phyloP scores from a whole-genome alignment of 2,329 filamentous ascomycete genomes.

The Teratosphaeria zuluensis region DNA sequence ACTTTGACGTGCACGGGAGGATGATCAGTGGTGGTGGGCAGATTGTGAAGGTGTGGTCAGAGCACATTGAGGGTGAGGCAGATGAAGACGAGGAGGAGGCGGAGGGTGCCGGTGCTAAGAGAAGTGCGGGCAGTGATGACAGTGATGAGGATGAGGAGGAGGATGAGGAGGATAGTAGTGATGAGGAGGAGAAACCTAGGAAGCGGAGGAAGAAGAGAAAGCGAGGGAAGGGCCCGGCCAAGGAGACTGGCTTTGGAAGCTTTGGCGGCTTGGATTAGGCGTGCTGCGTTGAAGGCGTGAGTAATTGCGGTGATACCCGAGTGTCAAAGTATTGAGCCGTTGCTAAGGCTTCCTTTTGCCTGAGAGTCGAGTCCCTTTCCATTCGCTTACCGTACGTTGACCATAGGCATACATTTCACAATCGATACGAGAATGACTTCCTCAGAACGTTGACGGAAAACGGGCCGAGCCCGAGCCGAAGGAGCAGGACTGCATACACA shows the following conservation, averaged over 20 bases:
- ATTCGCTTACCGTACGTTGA: too few relatives aligned
- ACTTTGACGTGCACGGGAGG: slow-evolving; percentile 74
- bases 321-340: too few relatives aligned
- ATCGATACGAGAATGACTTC: not conserved
- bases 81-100: slow-evolving; percentile 39
- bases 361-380: too few relatives aligned
- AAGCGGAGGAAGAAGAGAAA: slow-evolving; percentile 34
- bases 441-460: too few relatives aligned
- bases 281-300: not conserved
- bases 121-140: slow-evolving; percentile 42
- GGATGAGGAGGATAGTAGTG: slow-evolving; percentile 33
- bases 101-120: slow-evolving; percentile 25
- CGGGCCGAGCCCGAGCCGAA: too few relatives aligned
- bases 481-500: too few relatives aligned
- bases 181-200: slow-evolving; percentile 28
- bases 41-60: slow-evolving; percentile 81
- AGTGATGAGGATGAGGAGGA: slow-evolving; percentile 35
- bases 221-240: slow-evolving; percentile 20
- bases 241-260: slow-evolving; percentile 5
- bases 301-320: not conserved
- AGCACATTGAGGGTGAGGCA: slow-evolving; percentile 50
- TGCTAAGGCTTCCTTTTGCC: too few relatives aligned
- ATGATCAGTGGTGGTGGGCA: slow-evolving; percentile 84
- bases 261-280: slow-evolving; percentile 20
- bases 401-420: too few relatives aligned